These are phyloP conservation scores for Aspergillus saccharolyticus DNA, from an alignment of 495 filamentous ascomycete species.

Conservation along the genomic window DNA sequence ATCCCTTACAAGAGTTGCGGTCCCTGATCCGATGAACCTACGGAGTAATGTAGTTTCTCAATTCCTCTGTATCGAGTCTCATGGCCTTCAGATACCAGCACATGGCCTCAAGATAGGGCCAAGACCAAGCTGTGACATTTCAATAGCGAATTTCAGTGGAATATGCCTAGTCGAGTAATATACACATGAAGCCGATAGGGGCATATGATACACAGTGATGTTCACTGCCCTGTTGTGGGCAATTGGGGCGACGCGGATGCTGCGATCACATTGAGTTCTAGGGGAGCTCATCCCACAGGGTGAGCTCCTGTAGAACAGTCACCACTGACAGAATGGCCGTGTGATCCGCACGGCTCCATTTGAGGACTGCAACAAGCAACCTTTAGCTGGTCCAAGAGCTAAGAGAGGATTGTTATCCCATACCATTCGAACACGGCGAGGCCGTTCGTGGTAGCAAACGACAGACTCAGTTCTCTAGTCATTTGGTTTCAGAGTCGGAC, in stretches of 20 bases:
- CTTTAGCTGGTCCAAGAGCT: neutral
- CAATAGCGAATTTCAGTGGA: neutral
- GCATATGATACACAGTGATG: neutral
- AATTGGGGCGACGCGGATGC: neutral
- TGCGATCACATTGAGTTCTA: neutral
- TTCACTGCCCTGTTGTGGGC: neutral
- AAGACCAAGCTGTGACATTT: neutral
- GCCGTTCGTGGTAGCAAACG: neutral
- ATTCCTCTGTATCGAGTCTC: neutral
- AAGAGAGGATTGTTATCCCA: neutral
- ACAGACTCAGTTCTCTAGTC: neutral
- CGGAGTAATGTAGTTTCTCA: neutral
- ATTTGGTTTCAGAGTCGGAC: constrained; percentile 3
- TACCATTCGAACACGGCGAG: neutral
- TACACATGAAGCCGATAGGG: neutral
- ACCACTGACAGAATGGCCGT: neutral
- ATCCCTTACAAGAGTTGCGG: neutral
- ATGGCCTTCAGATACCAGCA: neutral
- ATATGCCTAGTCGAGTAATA: neutral
- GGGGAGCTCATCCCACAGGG: neutral
- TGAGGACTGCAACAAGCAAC: neutral
- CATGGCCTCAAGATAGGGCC: neutral
- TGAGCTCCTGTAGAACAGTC: neutral
- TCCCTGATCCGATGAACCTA: neutral
- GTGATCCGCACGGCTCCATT: neutral